Evolutionary conservation across 192 early-diverging fungal species (phyloP).

Genomic region (Backusella psychrophila): DNA sequence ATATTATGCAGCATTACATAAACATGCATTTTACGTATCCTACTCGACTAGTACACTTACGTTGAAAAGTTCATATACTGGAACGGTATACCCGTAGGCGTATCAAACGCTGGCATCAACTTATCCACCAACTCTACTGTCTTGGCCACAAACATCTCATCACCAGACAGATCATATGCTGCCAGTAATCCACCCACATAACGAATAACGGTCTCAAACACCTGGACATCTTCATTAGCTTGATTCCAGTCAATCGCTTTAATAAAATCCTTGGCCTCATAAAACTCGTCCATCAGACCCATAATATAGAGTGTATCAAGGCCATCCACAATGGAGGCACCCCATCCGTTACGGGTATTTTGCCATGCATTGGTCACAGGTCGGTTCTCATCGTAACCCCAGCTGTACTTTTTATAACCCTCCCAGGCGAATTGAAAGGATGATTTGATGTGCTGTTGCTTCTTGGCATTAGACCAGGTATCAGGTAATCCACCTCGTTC

Average conservation of each 20-base stretch:
- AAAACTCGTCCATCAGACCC: slow-evolving; percentile 78
- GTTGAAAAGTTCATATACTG: slow-evolving; percentile 55
- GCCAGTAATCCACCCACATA: slow-evolving; percentile 78
- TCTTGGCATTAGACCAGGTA: slow-evolving; percentile 9
- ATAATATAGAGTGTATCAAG: slow-evolving; percentile 88
- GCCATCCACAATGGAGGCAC: slow-evolving; percentile 79
- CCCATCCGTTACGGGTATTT: slow-evolving; percentile 56
- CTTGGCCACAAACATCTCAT: slow-evolving; percentile 65
- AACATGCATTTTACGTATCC: not conserved
- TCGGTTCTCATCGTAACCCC: slow-evolving; percentile 72
- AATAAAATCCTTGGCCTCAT: slow-evolving; percentile 67
- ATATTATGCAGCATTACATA: not conserved
- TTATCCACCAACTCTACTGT: slow-evolving; percentile 65
- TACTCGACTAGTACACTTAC: not conserved
- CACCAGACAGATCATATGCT: slow-evolving; percentile 81
- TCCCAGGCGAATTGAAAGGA: slow-evolving; percentile 71
- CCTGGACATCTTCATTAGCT: slow-evolving; percentile 46
- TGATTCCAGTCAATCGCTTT: slow-evolving; percentile 54
- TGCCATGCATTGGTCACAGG: slow-evolving; percentile 36
- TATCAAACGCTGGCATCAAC: slow-evolving; percentile 74
- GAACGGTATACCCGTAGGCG: slow-evolving; percentile 70
- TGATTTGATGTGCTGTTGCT: slow-evolving; percentile 51
- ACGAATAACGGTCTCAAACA: slow-evolving; percentile 88
- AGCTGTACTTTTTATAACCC: slow-evolving; percentile 75
- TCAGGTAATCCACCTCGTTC: slow-evolving; percentile 9